These are phyloP conservation scores for Spizellomyces punctatus DNA, from an alignment of 192 early-diverging fungal genomes.

Conservation along the genomic window DNA sequence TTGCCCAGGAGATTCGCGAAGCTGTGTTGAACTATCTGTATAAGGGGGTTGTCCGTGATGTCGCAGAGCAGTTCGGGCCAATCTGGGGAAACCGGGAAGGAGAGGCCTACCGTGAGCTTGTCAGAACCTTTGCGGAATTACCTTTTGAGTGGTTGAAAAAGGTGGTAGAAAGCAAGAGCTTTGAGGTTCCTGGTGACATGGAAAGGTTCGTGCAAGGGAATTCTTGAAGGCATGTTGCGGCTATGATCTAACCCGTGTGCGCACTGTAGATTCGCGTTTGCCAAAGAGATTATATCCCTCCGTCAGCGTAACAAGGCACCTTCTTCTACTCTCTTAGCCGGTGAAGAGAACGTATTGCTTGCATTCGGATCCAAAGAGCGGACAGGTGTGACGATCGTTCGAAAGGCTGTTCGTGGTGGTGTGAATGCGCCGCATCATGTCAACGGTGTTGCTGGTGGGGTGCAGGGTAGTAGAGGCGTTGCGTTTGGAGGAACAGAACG, in stretches of 20 bases:
- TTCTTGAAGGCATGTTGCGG: not conserved
- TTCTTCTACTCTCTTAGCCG: constrained; percentile 34
- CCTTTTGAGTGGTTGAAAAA: constrained; percentile 68
- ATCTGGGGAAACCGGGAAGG: constrained; percentile 55
- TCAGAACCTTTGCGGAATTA: constrained; percentile 52
- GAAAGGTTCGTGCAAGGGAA: constrained; percentile 44
- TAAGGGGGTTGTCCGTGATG: constrained; percentile 52
- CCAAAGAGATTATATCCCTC: constrained; percentile 54
- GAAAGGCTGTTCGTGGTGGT: constrained; percentile 41
- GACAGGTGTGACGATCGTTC: constrained; percentile 58
- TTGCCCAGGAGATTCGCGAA: constrained; percentile 47
- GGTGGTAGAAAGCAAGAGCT: constrained; percentile 56
- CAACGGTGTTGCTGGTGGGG: too few species aligned
- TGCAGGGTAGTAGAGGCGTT: not conserved
- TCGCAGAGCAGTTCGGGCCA: constrained; percentile 35
- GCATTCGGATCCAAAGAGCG: constrained; percentile 51
- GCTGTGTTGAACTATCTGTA: constrained; percentile 51
- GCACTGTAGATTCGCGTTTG: constrained; percentile 50
- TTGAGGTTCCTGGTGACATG: constrained; percentile 60
- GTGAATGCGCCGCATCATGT: not conserved
- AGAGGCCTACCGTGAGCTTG: constrained; percentile 54
- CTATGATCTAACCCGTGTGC: not conserved
- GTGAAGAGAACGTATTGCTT: constrained; percentile 64
- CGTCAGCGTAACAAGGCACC: constrained; percentile 36
- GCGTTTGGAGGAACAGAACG: constrained; percentile 29